Base-by-base conservation (phyloP, 768 basidiomycete species). In the Suillus hirtellus region DNA sequence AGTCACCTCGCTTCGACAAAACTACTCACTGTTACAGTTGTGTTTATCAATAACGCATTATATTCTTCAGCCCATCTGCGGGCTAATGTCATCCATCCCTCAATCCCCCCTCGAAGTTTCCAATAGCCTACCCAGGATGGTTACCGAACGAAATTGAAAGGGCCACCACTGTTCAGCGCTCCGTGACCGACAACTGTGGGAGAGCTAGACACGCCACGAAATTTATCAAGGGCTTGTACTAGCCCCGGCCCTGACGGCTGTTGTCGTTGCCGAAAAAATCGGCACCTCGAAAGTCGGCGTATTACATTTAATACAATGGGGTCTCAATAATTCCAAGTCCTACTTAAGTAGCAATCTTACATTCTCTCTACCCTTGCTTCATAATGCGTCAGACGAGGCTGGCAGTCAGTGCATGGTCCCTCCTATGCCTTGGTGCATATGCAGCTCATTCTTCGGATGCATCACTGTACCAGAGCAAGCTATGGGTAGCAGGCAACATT, bases 401-500 rank as follows among this genome's bases (percentile, higher is more conserved):
- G 59, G 19, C 59, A 31, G 31, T 53, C 46, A 4, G 27, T 14
- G 7, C n/a, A n/a, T 60, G 59, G 43, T 53, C 46, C 46, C 7
- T 60, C 43, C 10, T 60, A 43, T 43, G 59, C 34, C n/a, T 61
- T 49, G 60, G 60, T 37, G 60, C 49, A 61, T 17, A 53, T 50
- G 46, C 60, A 38, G 37, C 34, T 21, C 34, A 10, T 17, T 53
- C 56, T 24, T 59, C 56, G 1, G 61, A 60, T 27, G 61, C 42
- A 56, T 60, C 61, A 24, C 8, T 53, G 24, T 62, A 62, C 34
- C 58, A 42, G 7, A 62, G 55, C 42, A 19, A 63, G 19, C 27
- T 42, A 15, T 4, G 38, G 2, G 35, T 65, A 12, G 61, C 52
- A 21, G 49, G 43, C 5, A 50, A 60, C 14, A 69, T 72, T 54